Conservation (phyloP, 1,284 basidiomycete species). For the Irpex rosettiformis region DNA sequence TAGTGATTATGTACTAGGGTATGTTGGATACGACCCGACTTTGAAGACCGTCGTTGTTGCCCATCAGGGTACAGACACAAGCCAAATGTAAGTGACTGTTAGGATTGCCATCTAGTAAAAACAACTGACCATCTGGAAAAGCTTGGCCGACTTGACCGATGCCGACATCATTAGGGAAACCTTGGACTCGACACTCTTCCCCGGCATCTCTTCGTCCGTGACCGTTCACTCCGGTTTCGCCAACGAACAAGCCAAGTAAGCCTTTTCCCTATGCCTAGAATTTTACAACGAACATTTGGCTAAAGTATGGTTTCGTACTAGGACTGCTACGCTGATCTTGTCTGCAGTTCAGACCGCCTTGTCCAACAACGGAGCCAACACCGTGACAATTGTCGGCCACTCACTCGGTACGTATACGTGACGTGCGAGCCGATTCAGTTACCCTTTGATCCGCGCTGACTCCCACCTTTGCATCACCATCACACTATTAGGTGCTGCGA, state of each 20-base stretch:
- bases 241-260: constrained; percentile 47
- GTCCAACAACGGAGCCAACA: constrained; percentile 23
- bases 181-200: constrained; percentile 51
- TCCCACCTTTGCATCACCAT: background rate
- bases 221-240: constrained; percentile 57
- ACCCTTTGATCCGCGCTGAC: no score
- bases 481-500: constrained; percentile 31
- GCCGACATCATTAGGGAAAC: constrained; percentile 37
- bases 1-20: constrained; percentile 28
- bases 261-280: background rate
- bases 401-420: constrained; percentile 28
- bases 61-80: constrained; percentile 50
- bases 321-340: constrained; percentile 33
- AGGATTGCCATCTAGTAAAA: background rate
- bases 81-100: constrained; percentile 39
- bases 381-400: constrained; percentile 35
- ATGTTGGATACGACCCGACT: constrained; percentile 43
- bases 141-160: constrained; percentile 51
- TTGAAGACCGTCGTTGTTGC: constrained; percentile 43
- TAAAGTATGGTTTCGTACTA: constrained; percentile 14
- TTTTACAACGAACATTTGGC: no score
- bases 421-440: no score
- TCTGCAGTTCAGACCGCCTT: constrained; percentile 34
- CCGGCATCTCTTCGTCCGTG: constrained; percentile 45
- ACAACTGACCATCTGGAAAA: constrained; percentile 22